These are phyloP conservation scores for Populus alba DNA, from an alignment of 345 rosid species.

Conservation along the genomic window DNA sequence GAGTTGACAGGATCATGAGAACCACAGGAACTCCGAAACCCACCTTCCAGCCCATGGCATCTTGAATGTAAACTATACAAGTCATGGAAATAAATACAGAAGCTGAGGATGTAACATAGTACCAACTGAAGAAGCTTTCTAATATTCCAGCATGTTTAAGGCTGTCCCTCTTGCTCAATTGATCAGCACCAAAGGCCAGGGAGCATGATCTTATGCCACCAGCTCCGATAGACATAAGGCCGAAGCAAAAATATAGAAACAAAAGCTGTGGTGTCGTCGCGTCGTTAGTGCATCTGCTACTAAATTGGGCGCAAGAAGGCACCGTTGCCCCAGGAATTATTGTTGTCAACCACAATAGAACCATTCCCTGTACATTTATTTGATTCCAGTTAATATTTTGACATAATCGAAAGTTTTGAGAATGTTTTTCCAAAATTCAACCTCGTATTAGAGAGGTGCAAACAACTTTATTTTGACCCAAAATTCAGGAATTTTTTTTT, in stretches of 20 bases:
- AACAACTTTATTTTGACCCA: too few relatives aligned
- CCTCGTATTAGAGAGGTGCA: too few relatives aligned
- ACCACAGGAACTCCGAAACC: conserved; percentile 46
- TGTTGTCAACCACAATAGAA: conserved; percentile 44
- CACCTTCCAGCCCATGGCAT: conserved; percentile 45
- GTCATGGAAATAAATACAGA: conserved; percentile 36
- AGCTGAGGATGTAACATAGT: conserved; percentile 29
- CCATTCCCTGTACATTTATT: not conserved
- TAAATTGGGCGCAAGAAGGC: conserved; percentile 34
- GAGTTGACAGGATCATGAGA: conserved; percentile 38
- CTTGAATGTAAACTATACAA: conserved; percentile 44
- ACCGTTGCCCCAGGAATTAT: conserved; percentile 60
- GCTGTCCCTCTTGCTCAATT: conserved; percentile 46
- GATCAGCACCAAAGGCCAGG: conserved; percentile 67
- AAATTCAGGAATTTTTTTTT: too few relatives aligned
- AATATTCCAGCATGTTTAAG: conserved; percentile 41
- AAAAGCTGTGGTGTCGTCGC: conserved; percentile 52
- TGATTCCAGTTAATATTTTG: too few relatives aligned
- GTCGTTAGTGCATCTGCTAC: conserved; percentile 33
- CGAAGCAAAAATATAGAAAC: conserved; percentile 42
- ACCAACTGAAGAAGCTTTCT: conserved; percentile 48
- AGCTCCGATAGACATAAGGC: conserved; percentile 55
- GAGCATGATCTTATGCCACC: conserved; percentile 69
- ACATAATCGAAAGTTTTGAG: too few relatives aligned
- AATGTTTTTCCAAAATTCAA: too few relatives aligned